Base-by-base conservation (phyloP, 2,329 filamentous ascomycete genomes). In the Penicillium hordei region DNA sequence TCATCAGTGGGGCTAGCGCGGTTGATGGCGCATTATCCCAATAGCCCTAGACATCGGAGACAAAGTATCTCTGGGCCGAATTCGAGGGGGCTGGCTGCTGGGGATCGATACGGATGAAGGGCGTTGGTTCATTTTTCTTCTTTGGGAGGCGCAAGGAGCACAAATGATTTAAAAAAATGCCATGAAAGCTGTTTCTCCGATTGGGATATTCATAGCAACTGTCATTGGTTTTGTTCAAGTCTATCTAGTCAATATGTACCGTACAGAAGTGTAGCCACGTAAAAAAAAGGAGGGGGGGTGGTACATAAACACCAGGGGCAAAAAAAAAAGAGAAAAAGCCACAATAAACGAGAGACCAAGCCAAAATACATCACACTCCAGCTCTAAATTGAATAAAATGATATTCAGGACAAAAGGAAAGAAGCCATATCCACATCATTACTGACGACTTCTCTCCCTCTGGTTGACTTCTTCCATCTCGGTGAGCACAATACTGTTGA, bases 401-500 rank as follows among this genome's bases (percentile, higher is more conserved):
- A 62, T 36, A 52, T 54, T 48, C 54, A 57, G n/a, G 29, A 34
- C 15, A 42, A 13, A 57, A 43, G 21, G 36, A 34, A 53, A 33
- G 38, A 40, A 31, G 10, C 15, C 50, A 36, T 51, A 43, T 50
- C 42, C 42, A 33, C 6, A 15, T 56, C 34, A 56, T 50, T 36
- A 25, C 34, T 56, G 57, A 25, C 57, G 52, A 19, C 45, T 62
- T 36, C 69, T 61, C 55, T 75, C 73, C 52, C 64, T 67, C 40
- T 58, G 63, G 45, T 58, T 67, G 13, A 87, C 84, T 67, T 88
- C 86, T 64, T 79, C 79, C 87, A 90, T 89, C 73, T 90, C 88
- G 39, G 82, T 76, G 44, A 82, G 66, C 70, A 90, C 83, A 25
- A 88, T 78, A 33, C 80, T 74, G 67, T 91, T 90, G 69, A 90